Conservation (phyloP, 1,139 yeast genomes). For the Diutina siamensis region DNA sequence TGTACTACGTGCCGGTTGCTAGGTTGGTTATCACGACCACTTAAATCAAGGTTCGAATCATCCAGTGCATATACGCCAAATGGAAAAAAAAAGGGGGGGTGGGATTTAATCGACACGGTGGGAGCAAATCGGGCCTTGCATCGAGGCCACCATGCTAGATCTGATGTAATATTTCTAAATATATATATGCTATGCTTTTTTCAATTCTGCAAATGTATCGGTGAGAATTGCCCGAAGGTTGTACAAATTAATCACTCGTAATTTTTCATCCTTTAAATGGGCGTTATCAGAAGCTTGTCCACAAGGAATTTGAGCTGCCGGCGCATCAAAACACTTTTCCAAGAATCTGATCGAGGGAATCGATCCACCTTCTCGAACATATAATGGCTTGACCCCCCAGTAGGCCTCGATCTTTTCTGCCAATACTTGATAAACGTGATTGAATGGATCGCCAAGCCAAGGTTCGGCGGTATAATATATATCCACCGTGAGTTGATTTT, state of each 20-base stretch:
- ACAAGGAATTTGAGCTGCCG: constrained; percentile 93
- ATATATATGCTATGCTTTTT: too few relatives aligned
- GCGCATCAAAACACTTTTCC: constrained; percentile 73
- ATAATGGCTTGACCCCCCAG: constrained; percentile 66
- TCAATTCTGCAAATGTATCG: constrained; percentile 35
- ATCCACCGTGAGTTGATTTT: constrained; percentile 46
- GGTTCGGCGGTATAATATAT: constrained; percentile 86
- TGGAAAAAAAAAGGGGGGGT: too few relatives aligned
- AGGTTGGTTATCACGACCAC: background rate
- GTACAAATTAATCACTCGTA: constrained; percentile 66
- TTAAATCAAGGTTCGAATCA: background rate
- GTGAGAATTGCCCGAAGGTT: constrained; percentile 59
- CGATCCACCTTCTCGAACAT: constrained; percentile 92
- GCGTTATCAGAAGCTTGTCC: constrained; percentile 96
- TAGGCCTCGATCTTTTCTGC: constrained; percentile 45
- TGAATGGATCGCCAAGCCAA: constrained; percentile 84
- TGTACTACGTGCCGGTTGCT: background rate
- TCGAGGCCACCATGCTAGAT: too few relatives aligned
- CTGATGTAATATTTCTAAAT: too few relatives aligned
- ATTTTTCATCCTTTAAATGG: constrained; percentile 77
- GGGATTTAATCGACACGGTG: too few relatives aligned
- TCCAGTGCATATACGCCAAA: too few relatives aligned
- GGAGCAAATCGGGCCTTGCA: too few relatives aligned
- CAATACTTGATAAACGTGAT: constrained; percentile 58
- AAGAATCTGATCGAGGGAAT: constrained; percentile 82